Percentiles rank a stretch among this genome's conserved stretches.
phyloP scores from a whole-genome alignment of 2,329 filamentous ascomycete genomes.

The Fonsecaea multimorphosa region DNA sequence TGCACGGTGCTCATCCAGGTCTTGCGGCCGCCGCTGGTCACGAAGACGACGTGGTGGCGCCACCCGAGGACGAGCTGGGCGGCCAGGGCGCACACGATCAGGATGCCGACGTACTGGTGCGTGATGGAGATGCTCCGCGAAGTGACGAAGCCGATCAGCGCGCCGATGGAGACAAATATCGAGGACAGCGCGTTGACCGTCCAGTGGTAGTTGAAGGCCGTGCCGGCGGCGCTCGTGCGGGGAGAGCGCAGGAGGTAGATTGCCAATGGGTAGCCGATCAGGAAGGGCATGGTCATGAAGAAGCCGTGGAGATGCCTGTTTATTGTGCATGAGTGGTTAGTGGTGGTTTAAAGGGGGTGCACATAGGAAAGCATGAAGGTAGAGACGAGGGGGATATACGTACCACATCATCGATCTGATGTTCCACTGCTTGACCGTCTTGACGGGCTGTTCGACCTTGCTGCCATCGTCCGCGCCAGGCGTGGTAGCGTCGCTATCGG shows the following conservation, averaged over 20 bases:
- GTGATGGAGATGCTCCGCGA: slow-evolving; percentile 51
- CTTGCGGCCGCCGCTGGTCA: slow-evolving; percentile 22
- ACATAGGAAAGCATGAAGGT: too few relatives aligned
- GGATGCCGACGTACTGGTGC: slow-evolving; percentile 57
- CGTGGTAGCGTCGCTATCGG: slow-evolving; percentile 20
- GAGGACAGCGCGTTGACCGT: slow-evolving; percentile 48
- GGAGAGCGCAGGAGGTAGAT: slow-evolving; percentile 48
- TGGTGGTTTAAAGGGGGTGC: slow-evolving; percentile 42
- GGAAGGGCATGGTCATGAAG: slow-evolving; percentile 46
- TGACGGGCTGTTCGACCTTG: slow-evolving; percentile 34
- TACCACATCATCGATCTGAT: slow-evolving; percentile 37
- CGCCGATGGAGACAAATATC: slow-evolving; percentile 47
- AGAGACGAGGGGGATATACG: slow-evolving; percentile 7
- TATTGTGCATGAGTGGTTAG: slow-evolving; percentile 23
- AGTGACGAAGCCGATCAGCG: slow-evolving; percentile 52
- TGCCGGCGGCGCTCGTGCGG: slow-evolving; percentile 40
- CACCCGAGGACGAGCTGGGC: slow-evolving; percentile 49
- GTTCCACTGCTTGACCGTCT: slow-evolving; percentile 33
- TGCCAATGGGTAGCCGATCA: slow-evolving; percentile 46
- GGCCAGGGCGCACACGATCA: slow-evolving; percentile 45
- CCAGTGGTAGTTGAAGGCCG: slow-evolving; percentile 49
- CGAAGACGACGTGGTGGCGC: slow-evolving; percentile 48
- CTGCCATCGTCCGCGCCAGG: slow-evolving; percentile 34
- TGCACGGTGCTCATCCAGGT: slow-evolving; percentile 41
- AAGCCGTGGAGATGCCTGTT: slow-evolving; percentile 43